Base-by-base conservation (phyloP, 352 stramenopile species). In the Globisporangium takayamanum region DNA sequence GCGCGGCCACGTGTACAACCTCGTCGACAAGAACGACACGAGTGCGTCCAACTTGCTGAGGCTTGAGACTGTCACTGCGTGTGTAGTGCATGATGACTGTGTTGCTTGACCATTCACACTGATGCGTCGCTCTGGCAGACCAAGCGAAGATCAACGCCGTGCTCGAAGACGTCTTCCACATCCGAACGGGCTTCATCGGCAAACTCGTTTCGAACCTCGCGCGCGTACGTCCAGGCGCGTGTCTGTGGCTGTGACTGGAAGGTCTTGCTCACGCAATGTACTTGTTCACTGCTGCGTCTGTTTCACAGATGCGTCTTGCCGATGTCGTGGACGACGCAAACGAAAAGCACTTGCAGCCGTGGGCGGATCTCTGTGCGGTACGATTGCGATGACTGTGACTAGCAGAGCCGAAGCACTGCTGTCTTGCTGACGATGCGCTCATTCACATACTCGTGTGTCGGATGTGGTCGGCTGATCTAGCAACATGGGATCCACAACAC, bases 311-410 rank as follows among this genome's bases (percentile, higher is more conserved):
- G 48, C 80, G 80, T 8, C 72, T 95, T 7, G 69, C 76, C 41
- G 82, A 92, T 51, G 82, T 93, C 49, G 85, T 92, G n/a, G 74
- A 95, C 62, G 82, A 93, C 61, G 84, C 84, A n/a, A 95, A 95
- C 55, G 85, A 95, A 53, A 95, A 95, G 73, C 85, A 95, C 66
- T 90, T 95, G 81, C 78, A 88, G 62, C 85, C 85, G 1, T 95
- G 85, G 85, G 87, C 83, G 16, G 83, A 95, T 63, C 71, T 95
- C 25, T 95, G 85, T 55, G 56, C 73, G 62, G 84, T 87, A 70
- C 54, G 71, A 50, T 33, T 55, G 26, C 20, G n/a, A 14, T 26
- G 2, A 50, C 50, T 33, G 12, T 6, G 41, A 46, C 41, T 3
- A 20, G 41, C 41, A 46, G 41, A 46, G 41, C 41, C 16, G 41